Evolutionary conservation across 495 filamentous ascomycete species (phyloP), one percentile per base, ranked within the genome.

Genomic region (Aspergillus heteromorphus): DNA sequence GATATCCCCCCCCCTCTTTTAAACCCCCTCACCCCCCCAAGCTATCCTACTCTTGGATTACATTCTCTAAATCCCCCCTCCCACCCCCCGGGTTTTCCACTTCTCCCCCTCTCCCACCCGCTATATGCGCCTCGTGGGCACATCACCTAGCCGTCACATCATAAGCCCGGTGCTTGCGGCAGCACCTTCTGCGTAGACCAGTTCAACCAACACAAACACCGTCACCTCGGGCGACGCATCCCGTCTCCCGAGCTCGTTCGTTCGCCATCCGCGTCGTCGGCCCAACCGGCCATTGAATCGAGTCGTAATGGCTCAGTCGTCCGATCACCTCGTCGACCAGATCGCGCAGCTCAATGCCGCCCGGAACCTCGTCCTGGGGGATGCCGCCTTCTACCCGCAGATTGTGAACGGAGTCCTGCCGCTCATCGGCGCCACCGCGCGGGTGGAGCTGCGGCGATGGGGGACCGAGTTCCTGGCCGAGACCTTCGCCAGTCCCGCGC

Each of bases 401-500:
- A 91, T 99, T 67, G 82, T 97, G 52, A 87, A 87, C 67, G 89
- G 88, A 21, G 89, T 96, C 52, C 79, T 97, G 4, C 90, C 91
- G 19, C 90, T 97, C 64, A 86, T 97, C 62, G 87, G 86, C 27
- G 80, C 87, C n/a, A 75, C 79, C 48, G 75, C 87, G 41, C 77
- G 77, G 38, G 68, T 96, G 17, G 89, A 95, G 69, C 72, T 97
- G 60, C 86, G 89, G 69, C 78, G 92, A 85, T 99, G 95, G 95
- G 95, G 91, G 19, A 84, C 91, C 19, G 91, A 97, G 21, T 99
- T 99, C 67, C 77, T 99, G 34, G 92, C 95, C 36, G 93, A 99
- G 76, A 89, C 91, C 4, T 96, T 99, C 71, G 85, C 95, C 17
- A 91, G 87, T 41, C 93, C 93, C 13, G 81, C 84, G 30, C 75